phyloP scores from a whole-genome alignment of 768 basidiomycete genomes.

The Sarcodon aspratus region DNA sequence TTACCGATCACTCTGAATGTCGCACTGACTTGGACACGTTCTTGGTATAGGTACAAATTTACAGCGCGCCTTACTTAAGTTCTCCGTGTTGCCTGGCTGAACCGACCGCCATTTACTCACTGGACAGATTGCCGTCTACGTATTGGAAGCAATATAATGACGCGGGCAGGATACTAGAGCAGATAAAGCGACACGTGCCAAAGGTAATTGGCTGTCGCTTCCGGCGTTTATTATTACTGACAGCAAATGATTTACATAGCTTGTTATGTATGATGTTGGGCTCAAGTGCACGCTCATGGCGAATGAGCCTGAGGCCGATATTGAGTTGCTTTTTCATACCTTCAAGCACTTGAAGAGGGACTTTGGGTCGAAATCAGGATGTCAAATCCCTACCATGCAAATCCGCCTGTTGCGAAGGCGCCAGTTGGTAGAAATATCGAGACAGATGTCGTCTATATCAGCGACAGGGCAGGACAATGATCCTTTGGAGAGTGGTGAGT shows the following conservation, averaged over 20 bases:
- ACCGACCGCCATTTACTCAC: constrained; percentile 22
- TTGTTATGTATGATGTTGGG: constrained; percentile 26
- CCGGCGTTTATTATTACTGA: not conserved
- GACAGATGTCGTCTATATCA: constrained; percentile 2
- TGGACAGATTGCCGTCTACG: constrained; percentile 25
- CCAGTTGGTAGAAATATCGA: not conserved
- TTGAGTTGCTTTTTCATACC: constrained; percentile 27
- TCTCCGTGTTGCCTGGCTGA: constrained; percentile 37
- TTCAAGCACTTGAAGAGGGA: not conserved
- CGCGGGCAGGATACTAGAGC: constrained; percentile 29
- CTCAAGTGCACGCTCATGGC: constrained; percentile 41
- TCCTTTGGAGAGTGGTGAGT: constrained; percentile 6
- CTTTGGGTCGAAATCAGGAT: not conserved
- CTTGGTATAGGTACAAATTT: constrained; percentile 29
- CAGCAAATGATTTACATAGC: constrained; percentile 15
- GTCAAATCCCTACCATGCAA: not conserved
- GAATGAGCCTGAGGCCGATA: constrained; percentile 34
- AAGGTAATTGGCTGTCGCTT: constrained; percentile 23
- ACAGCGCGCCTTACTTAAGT: constrained; percentile 37
- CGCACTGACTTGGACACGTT: not conserved
- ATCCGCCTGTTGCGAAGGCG: not conserved
- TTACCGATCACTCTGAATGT: not conserved
- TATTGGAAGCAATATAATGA: constrained; percentile 38
- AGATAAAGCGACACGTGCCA: constrained; percentile 42
- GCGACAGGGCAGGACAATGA: not conserved